Base-by-base conservation (phyloP, 441 rosid genomes). In the Raphanus hybrid region DNA sequence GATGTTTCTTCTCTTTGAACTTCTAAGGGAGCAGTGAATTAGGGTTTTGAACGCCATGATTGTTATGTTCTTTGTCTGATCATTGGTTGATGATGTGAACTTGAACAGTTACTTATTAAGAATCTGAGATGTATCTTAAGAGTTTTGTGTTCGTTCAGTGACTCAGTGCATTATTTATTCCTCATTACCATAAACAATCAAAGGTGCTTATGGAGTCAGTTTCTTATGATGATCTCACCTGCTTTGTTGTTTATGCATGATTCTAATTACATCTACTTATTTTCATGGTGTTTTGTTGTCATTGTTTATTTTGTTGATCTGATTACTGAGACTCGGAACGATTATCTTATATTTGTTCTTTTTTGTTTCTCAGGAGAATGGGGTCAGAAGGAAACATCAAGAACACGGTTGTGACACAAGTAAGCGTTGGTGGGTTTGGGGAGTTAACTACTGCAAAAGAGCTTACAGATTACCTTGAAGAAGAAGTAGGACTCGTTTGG, bases 391-490 rank as follows among this genome's bases (percentile, higher is more conserved):
- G 26, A 54, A 54, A 7, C 26, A 54, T 54, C 5, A 54, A 54
- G 59, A 54, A 54, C 59, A 15, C 59, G 4, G 59, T 54, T 16
- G 59, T 54, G 59, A 54, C 59, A 16, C 59, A 54, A 54, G 59
- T 54, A 54, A 54, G 59, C 59, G 3, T 54, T 16, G 59, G 59
- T 54, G 59, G 59, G 20, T 54, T 54, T 54, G 59, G 59, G 20
- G 59, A 54, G 20, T 18, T 4, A 0, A 54, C 59, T 0, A 54
- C 59, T 54, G 59, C 59, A 54, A 54, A 54, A 16, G 59, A 54
- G 59, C 59, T 54, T 54, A 54, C 59, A 15, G 59, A 54, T 54
- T 54, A 54, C 59, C 59, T 54, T 54, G 59, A 54, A 54, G 59
- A 54, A 54, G 59, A 54, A 54, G 11, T 54, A 2, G 59, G 59